phyloP scores from a whole-genome alignment of 805 yeast genomes.

The Candida taoyuanica region DNA sequence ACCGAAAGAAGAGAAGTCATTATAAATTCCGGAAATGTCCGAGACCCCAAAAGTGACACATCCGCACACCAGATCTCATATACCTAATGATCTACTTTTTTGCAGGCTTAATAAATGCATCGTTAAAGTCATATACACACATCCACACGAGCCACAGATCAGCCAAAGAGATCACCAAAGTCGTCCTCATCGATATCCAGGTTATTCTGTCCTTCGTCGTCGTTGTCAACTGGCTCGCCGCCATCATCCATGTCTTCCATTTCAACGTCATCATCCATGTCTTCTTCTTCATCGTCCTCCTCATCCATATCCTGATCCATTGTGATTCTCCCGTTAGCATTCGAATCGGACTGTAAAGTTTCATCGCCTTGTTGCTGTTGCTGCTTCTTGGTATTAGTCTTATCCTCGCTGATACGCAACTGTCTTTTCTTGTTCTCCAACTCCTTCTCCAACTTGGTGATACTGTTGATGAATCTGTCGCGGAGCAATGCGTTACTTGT shows the following conservation, averaged over 20 bases:
- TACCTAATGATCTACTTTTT: too few relatives aligned
- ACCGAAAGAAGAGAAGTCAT: too few relatives aligned
- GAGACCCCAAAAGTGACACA: constrained; percentile 25
- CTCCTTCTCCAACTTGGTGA: constrained; percentile 72
- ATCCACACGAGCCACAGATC: too few relatives aligned
- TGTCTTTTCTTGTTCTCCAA: constrained; percentile 75
- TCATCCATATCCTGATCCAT: constrained; percentile 30
- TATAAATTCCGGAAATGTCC: too few relatives aligned
- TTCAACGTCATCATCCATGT: constrained; percentile 33
- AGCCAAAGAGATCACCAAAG: constrained; percentile 30
- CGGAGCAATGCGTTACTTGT: constrained; percentile 82
- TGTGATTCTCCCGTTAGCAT: constrained; percentile 28
- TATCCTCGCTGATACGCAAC: constrained; percentile 38
- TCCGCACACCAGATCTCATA: too few relatives aligned
- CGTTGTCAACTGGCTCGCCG: constrained; percentile 16
- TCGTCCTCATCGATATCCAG: constrained; percentile 23
- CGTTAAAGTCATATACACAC: neutral
- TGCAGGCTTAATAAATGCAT: constrained; percentile 26
- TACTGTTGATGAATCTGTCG: constrained; percentile 79
- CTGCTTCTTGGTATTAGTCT: constrained; percentile 20
- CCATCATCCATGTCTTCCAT: constrained; percentile 30
- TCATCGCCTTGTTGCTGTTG: constrained; percentile 18
- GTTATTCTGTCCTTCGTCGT: neutral
- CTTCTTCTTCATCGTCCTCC: constrained; percentile 28
- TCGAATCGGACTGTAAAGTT: neutral